Percentiles rank a stretch among this genome's conserved stretches.
Conservation (phyloP, 257 asterid species). For the Thymus mandschuricus region DNA sequence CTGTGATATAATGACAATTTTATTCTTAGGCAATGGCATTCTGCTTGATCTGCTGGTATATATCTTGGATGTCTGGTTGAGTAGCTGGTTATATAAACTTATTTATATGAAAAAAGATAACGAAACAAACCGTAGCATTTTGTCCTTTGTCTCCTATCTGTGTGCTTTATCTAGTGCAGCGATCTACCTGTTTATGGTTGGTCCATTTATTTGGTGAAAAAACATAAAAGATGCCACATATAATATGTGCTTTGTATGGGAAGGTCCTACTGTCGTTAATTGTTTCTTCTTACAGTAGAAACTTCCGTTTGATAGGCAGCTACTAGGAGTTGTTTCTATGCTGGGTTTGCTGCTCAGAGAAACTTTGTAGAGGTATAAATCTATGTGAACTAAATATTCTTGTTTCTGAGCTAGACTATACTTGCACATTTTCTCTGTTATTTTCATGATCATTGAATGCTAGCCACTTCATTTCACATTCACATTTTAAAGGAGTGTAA, state of each 20-base stretch:
- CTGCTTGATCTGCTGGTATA: slow-evolving; percentile 9
- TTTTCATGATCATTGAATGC: slow-evolving; percentile 27
- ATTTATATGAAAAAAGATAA: slow-evolving; percentile 2
- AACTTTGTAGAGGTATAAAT: slow-evolving; percentile 86
- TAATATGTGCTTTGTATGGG: slow-evolving; percentile 18
- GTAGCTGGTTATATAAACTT: neutral
- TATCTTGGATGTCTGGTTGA: slow-evolving; percentile 12
- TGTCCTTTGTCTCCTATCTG: slow-evolving; percentile 9
- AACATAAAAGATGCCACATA: neutral
- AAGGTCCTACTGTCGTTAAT: slow-evolving; percentile 3
- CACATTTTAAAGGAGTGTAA: slow-evolving; percentile 31
- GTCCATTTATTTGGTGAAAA: slow-evolving; percentile 16
- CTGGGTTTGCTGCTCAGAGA: slow-evolving; percentile 99
- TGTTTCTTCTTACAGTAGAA: slow-evolving; percentile 29
- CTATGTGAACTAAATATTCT: neutral
- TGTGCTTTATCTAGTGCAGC: neutral
- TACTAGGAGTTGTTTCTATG: slow-evolving; percentile 95
- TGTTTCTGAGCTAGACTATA: slow-evolving; percentile 8
- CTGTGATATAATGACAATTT: slow-evolving; percentile 2
- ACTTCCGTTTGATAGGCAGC: slow-evolving; percentile 70
- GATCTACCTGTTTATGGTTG: neutral
- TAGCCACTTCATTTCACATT: neutral
- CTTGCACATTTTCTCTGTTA: neutral
- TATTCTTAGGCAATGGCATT: neutral
- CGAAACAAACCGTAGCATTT: neutral